These are phyloP conservation scores for Seiridium unicorne DNA, from an alignment of 2,329 filamentous ascomycete genomes.

Conservation along the genomic window DNA sequence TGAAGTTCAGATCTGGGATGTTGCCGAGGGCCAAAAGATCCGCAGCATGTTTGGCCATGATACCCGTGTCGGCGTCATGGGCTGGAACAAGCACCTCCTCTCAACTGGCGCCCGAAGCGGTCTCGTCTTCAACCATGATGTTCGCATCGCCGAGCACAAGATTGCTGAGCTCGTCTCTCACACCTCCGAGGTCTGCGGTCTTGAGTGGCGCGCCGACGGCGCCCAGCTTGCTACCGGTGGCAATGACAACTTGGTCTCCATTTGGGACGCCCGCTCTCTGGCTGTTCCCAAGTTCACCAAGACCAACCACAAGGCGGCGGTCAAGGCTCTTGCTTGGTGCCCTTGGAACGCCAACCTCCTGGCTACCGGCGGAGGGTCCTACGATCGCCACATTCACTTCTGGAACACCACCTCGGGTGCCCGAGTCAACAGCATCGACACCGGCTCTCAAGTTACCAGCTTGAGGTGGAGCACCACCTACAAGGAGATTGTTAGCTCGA, in stretches of 20 bases:
- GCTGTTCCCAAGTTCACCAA: slow-evolving; percentile 97
- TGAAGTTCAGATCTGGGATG: slow-evolving; percentile 99
- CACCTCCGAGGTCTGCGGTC: slow-evolving; percentile 95
- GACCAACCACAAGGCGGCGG: slow-evolving; percentile 98
- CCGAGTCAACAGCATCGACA: slow-evolving; percentile 98
- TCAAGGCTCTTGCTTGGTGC: slow-evolving; percentile 98
- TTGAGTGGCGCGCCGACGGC: slow-evolving; percentile 96
- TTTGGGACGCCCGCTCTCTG: slow-evolving; percentile 96
- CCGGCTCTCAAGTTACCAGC: slow-evolving; percentile 94
- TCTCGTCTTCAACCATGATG: slow-evolving; percentile 97
- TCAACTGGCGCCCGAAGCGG: slow-evolving; percentile 94
- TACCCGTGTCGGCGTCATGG: slow-evolving; percentile 94
- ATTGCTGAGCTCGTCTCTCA: slow-evolving; percentile 94
- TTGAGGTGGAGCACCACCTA: slow-evolving; percentile 96
- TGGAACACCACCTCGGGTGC: slow-evolving; percentile 99
- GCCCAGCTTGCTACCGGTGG: slow-evolving; percentile 95
- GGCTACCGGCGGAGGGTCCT: slow-evolving; percentile 91
- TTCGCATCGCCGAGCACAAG: slow-evolving; percentile 97
- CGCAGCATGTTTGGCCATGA: slow-evolving; percentile 99
- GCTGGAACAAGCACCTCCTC: slow-evolving; percentile 97
- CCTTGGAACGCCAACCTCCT: slow-evolving; percentile 98
- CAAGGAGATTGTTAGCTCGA: slow-evolving; percentile 96
- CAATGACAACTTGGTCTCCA: slow-evolving; percentile 98
- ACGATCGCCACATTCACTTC: slow-evolving; percentile 98
- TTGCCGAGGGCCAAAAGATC: slow-evolving; percentile 90